Percentiles rank a stretch among this genome's conserved stretches.
Conservation (phyloP, 2,329 filamentous ascomycete species). For the Fusarium sp. region DNA sequence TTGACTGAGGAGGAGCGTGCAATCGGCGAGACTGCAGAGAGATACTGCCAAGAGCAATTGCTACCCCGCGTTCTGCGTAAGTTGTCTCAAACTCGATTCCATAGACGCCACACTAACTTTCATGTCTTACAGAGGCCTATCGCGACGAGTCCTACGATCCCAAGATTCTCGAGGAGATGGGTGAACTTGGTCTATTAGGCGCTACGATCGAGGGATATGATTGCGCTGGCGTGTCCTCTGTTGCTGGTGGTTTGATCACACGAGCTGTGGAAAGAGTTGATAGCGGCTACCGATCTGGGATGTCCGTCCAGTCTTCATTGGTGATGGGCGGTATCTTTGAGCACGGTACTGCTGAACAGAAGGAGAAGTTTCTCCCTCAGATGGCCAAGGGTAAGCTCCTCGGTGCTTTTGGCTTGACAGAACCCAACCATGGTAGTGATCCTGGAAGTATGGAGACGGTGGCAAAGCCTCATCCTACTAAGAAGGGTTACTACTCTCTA, state of each 20-base stretch:
- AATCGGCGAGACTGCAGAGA: constrained; percentile 89
- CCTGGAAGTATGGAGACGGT: constrained; percentile 90
- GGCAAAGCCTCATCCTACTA: constrained; percentile 85
- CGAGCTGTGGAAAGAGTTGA: constrained; percentile 91
- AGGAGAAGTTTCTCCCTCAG: constrained; percentile 82
- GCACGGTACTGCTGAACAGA: constrained; percentile 87
- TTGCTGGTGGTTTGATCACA: constrained; percentile 90
- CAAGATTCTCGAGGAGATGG: constrained; percentile 91
- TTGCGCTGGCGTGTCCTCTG: constrained; percentile 87
- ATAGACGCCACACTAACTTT: constrained; percentile 16
- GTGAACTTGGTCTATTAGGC: constrained; percentile 87
- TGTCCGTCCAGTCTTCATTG: constrained; percentile 94
- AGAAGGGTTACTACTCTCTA: constrained; percentile 83
- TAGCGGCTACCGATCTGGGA: constrained; percentile 90
- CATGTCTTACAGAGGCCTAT: constrained; percentile 74
- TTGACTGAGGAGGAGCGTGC: constrained; percentile 92
- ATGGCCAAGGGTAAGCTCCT: constrained; percentile 86
- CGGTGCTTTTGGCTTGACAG: constrained; percentile 89
- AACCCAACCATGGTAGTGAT: constrained; percentile 93
- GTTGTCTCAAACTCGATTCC: constrained; percentile 4
- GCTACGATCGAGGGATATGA: constrained; percentile 89
- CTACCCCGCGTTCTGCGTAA: constrained; percentile 86
- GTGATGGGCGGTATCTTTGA: constrained; percentile 93
- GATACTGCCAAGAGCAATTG: constrained; percentile 93
- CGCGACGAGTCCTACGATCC: constrained; percentile 87